Conservation (phyloP, 2,329 filamentous ascomycete genomes). For the Venturiaceae sp. region DNA sequence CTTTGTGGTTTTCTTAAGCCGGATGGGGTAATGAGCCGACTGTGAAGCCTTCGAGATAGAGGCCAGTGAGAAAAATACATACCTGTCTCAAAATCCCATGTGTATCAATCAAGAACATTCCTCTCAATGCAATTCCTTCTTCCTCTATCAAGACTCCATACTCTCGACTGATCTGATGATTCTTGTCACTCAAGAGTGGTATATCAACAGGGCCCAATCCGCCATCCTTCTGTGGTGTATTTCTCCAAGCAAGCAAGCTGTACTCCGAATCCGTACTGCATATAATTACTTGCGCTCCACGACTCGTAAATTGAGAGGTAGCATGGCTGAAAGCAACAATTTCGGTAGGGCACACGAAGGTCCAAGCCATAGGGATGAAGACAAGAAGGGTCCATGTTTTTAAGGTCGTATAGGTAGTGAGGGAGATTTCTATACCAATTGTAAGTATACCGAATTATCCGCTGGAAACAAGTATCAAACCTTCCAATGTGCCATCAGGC, state of each 20-base stretch:
- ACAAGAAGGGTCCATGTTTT: conserved; percentile 53
- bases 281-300: conserved; percentile 51
- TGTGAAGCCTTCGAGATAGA: neutral
- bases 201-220: conserved; percentile 52
- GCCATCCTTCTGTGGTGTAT: conserved; percentile 48
- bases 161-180: conserved; percentile 47
- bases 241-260: conserved; percentile 48
- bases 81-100: conserved; percentile 50
- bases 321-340: conserved; percentile 56
- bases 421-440: conserved; percentile 9
- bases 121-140: conserved; percentile 52
- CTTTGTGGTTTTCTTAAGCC: too few species aligned
- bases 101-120: conserved; percentile 58
- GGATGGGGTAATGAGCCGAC: neutral
- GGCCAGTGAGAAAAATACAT: conserved; percentile 33
- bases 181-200: conserved; percentile 53
- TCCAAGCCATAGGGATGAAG: conserved; percentile 61
- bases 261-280: conserved; percentile 54
- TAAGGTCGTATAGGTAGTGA: conserved; percentile 28
- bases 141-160: conserved; percentile 57
- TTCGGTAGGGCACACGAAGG: conserved; percentile 48
- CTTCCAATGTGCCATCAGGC: conserved; percentile 27
- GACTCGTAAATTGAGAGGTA: conserved; percentile 47
- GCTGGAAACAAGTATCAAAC: conserved; percentile 11
- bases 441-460: neutral